A percentile compares a stretch with the other conserved stretches of the same genome.
Evolutionary conservation across 371 early-diverging fungal genomes (phyloP).

Genomic region (Haplosporangium sp.): DNA sequence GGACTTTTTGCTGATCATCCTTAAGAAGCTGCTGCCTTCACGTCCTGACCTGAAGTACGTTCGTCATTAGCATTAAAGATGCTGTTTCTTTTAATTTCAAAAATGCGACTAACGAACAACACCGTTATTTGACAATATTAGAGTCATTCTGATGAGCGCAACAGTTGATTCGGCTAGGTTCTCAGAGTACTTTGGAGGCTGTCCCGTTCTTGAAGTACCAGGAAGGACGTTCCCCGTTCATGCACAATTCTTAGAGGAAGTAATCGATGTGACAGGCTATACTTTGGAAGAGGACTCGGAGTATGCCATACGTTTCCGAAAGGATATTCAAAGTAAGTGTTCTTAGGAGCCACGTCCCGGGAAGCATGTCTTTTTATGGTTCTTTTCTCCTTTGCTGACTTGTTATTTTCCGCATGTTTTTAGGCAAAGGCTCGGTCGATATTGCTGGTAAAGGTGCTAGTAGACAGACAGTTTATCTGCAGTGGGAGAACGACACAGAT

Average conservation of each 20-base stretch:
- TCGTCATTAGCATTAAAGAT: too few species aligned
- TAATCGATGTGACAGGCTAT: slow-evolving; percentile 68
- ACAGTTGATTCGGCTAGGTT: slow-evolving; percentile 79
- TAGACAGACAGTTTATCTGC: slow-evolving; percentile 59
- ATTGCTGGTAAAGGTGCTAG: slow-evolving; percentile 64
- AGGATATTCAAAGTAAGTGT: slow-evolving; percentile 45
- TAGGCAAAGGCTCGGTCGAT: slow-evolving; percentile 59
- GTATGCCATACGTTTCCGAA: slow-evolving; percentile 58
- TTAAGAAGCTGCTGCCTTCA: slow-evolving; percentile 60
- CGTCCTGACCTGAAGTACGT: slow-evolving; percentile 74
- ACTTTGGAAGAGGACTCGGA: slow-evolving; percentile 69
- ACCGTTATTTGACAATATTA: slow-evolving; percentile 7
- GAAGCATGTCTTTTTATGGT: neutral
- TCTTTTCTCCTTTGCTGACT: neutral
- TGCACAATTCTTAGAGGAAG: slow-evolving; percentile 80
- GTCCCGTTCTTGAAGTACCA: slow-evolving; percentile 79
- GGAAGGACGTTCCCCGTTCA: slow-evolving; percentile 87
- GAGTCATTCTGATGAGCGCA: slow-evolving; percentile 87
- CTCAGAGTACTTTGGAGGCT: slow-evolving; percentile 71
- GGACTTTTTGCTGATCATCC: slow-evolving; percentile 81
- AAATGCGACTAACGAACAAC: neutral
- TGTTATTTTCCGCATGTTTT: neutral
- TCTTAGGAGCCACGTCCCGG: neutral
- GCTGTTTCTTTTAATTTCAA: neutral
- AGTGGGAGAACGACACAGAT: slow-evolving; percentile 57